Base-by-base conservation (phyloP, 331 rosid species). In the Malus hybrid region DNA sequence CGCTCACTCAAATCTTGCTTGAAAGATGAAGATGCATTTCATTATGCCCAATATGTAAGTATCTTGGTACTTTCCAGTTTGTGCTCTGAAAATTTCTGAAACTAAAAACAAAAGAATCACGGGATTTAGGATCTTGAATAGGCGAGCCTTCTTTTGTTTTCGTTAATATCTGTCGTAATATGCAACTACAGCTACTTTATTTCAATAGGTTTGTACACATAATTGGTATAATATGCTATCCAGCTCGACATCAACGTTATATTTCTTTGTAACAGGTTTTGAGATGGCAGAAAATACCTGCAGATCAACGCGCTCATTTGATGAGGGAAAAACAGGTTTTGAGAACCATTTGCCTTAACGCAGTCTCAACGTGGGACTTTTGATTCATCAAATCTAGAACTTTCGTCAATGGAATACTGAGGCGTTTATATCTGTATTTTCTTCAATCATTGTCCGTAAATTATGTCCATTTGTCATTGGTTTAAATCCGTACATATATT, bases 241-340 rank as follows among this genome's bases (percentile, higher is more conserved):
- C 5, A 27, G 42, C 16, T 60, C 31, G 9, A 1, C 27, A 29
- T 52, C 48, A 52, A 22, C 5, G 19, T 70, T 33, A 20, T 39
- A 42, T 69, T 31, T 77, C 32, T 79, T 77, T 77, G 28, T 50
- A 67, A 75, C 62, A 93, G 98, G 88, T 87, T 80, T 83, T 90
- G 82, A 91, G 89, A 83, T 93, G 98, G 98, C 95, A 91, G 83
- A 91, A 88, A 73, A 91, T 93, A 78, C 98, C 98, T 32, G 93
- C 96, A 56, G 98, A 93, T 81, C 83, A 72, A 65, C 97, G 98
- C 61, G 98, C 96, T 77, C 89, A 22, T 22, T 22, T 22, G 22
- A 22, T 22, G 22, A 22, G 22, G 22, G 22, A 22, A 22, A 22
- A 22, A 22, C 22, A 22, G 22, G 22, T 22, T 22, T 22, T 22